These are phyloP conservation scores for Tetrahymena thermophila DNA, from an alignment of 73 alveolate genomes.

Conservation along the genomic window DNA sequence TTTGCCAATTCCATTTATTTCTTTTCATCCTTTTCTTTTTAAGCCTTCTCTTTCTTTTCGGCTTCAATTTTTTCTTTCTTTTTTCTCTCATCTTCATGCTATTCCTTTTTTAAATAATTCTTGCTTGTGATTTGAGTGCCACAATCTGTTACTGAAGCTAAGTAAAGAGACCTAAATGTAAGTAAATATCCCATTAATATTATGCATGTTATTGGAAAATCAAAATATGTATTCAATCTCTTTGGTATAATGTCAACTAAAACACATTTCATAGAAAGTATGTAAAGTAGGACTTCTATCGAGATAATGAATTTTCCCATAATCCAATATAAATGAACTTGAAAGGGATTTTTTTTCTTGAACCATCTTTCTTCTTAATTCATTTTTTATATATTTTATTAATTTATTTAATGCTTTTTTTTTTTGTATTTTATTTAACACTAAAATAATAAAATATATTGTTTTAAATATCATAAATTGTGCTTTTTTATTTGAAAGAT, in stretches of 20 bases:
- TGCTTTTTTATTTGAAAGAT: too few relatives aligned
- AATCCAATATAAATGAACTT: neutral
- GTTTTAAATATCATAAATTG: too few relatives aligned
- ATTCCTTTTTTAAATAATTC: neutral
- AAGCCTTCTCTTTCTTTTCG: neutral
- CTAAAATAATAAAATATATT: neutral
- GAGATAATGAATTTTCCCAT: neutral
- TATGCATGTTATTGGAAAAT: neutral
- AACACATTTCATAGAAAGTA: neutral
- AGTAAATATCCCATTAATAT: neutral
- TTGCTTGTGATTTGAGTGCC: neutral
- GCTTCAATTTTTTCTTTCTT: neutral
- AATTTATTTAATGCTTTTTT: neutral
- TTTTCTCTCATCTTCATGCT: neutral
- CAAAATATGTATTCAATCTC: neutral
- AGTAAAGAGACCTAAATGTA: neutral
- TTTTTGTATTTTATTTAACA: neutral
- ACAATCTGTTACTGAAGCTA: neutral
- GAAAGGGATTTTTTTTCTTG: neutral
- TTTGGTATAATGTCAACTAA: neutral
- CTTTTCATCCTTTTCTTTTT: neutral
- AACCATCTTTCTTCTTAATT: neutral
- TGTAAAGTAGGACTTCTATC: neutral
- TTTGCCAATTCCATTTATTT: neutral
- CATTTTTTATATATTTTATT: neutral